Evolutionary conservation across 2,329 filamentous ascomycete genomes (phyloP), one percentile per base, ranked within the genome.

Genomic region (Microascus cirrosus): DNA sequence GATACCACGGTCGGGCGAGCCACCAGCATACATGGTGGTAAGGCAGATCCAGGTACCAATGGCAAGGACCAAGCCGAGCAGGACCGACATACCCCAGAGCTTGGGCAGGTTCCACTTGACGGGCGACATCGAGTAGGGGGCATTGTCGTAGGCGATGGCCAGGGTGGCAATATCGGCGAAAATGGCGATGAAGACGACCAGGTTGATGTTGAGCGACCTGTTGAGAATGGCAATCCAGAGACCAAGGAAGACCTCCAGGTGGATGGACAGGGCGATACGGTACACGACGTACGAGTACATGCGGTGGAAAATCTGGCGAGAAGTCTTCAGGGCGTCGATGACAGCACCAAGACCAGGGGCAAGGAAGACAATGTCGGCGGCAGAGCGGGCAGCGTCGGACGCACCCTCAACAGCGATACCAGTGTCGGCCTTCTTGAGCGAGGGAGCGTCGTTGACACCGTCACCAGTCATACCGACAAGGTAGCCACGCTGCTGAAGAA

Each of bases 281-380:
- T 95, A 95, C 67, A 95, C 88, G 64, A 96, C 89, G 77, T 95
- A 96, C 60, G 90, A 88, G 76, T 95, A 94, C 90, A 96, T 95
- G 67, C 91, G 89, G 77, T 95, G 90, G 80, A 95, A 95, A 72
- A 96, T 95, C 73, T 95, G 90, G 67, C 91, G 89, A 35, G 90
- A 93, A 64, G 89, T 95, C 79, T 95, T 95, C 65, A 95, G 82
- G 61, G 90, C 90, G 71, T 95, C 90, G 67, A 95, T 95, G 72
- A 95, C 95, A 62, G 90, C 89, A 73, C 90, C 91, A 62, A 95
- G 85, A 78, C 90, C 91, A 58, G 90, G 90, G 65, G 89, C 90
- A 70, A 95, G 83, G 81, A 95, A 95, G 66, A 96, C 90, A 66
- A 95, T 95, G 74, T 96, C 91, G 68, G 91, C 89, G 64, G 90